A percentile compares a stretch with the other conserved stretches of the same genome.
Evolutionary conservation across 2,329 filamentous ascomycete species (phyloP).

Genomic region (Penicillium sp.): DNA sequence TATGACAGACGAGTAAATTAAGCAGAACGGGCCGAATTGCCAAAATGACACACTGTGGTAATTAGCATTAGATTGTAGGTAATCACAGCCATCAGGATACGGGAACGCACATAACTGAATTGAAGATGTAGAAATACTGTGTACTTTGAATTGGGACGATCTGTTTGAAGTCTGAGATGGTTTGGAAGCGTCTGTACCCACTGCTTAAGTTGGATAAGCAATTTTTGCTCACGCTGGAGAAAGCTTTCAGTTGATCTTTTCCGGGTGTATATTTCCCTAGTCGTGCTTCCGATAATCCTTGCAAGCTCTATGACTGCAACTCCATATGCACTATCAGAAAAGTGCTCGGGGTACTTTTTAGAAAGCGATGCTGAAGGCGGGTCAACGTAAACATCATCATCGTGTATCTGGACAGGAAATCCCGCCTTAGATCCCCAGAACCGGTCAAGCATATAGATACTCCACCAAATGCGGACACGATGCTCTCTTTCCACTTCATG

Average conservation of each 20-base stretch:
- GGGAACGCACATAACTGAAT: conserved; percentile 36
- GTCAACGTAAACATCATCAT: conserved; percentile 47
- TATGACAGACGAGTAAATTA: conserved; percentile 29
- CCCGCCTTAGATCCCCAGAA: conserved; percentile 52
- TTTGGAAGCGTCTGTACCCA: conserved; percentile 37
- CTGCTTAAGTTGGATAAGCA: conserved; percentile 36
- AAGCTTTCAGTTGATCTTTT: conserved; percentile 31
- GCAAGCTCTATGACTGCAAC: conserved; percentile 36
- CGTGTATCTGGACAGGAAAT: conserved; percentile 50
- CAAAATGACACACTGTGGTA: conserved; percentile 37
- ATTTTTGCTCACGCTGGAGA: conserved; percentile 37
- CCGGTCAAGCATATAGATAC: conserved; percentile 37
- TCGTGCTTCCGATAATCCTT: conserved; percentile 30
- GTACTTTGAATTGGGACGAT: conserved; percentile 23
- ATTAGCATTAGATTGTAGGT: conserved; percentile 5
- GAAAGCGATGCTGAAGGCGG: conserved; percentile 30
- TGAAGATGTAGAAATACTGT: conserved; percentile 35
- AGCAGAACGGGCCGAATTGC: conserved; percentile 40
- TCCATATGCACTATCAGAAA: conserved; percentile 34
- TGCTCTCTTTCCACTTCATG: conserved; percentile 37
- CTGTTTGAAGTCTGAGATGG: conserved; percentile 24
- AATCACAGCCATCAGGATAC: too few relatives aligned
- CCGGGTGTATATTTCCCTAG: conserved; percentile 32
- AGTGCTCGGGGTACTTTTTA: conserved; percentile 30
- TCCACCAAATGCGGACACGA: conserved; percentile 33